A percentile compares a stretch with the other conserved stretches of the same genome.
Conservation (phyloP, 2,329 filamentous ascomycete species). For the Delphinella strobiligena region DNA sequence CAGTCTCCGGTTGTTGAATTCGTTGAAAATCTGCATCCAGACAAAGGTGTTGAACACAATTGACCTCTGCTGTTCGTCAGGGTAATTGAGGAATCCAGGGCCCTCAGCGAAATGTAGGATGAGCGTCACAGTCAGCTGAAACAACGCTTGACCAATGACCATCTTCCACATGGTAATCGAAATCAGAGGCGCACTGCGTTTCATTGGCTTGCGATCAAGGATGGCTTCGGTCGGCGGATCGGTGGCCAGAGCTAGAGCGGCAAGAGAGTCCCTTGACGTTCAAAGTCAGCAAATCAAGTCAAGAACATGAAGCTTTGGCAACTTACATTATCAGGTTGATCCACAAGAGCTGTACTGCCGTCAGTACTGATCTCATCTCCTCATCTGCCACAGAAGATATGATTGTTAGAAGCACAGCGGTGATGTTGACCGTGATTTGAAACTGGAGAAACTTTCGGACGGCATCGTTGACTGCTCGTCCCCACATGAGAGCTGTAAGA, state of each 20-base stretch:
- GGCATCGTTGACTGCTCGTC: constrained; percentile 34
- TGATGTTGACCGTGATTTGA: constrained; percentile 60
- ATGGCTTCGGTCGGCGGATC: constrained; percentile 15
- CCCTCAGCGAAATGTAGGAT: constrained; percentile 48
- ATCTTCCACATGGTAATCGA: constrained; percentile 50
- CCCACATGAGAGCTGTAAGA: constrained; percentile 71
- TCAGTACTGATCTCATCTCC: constrained; percentile 47
- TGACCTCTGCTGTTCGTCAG: constrained; percentile 38
- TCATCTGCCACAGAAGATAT: constrained; percentile 48
- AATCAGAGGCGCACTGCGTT: constrained; percentile 13
- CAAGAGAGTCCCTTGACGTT: constrained; percentile 51
- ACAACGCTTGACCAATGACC: constrained; percentile 50
- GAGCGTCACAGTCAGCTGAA: constrained; percentile 47
- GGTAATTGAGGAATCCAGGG: constrained; percentile 41
- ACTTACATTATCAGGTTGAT: constrained; percentile 53
- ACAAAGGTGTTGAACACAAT: constrained; percentile 60
- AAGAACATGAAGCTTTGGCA: too few relatives aligned
- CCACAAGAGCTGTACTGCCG: constrained; percentile 56
- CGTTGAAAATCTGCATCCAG: constrained; percentile 63
- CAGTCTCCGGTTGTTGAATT: constrained; percentile 52
- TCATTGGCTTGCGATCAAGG: constrained; percentile 13
- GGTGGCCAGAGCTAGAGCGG: constrained; percentile 27
- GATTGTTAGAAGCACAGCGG: constrained; percentile 53
- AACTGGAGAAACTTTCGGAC: constrained; percentile 39
- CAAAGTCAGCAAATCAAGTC: too few relatives aligned